phyloP scores from a whole-genome alignment of 768 basidiomycete genomes.

The Mycena maculata region DNA sequence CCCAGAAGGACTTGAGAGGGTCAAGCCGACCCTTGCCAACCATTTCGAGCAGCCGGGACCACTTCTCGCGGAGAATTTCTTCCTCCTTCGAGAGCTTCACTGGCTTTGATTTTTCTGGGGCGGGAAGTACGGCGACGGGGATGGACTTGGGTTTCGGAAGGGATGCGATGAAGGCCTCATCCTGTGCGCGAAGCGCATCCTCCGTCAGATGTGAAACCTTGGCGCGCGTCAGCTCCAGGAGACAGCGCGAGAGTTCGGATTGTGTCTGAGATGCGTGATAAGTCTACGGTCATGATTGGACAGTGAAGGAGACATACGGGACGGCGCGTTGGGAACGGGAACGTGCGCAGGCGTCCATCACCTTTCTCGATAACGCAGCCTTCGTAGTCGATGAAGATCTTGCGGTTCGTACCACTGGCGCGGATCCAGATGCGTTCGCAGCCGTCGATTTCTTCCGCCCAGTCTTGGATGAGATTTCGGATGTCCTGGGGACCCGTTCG shows the following conservation, averaged over 20 bases:
- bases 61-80: constrained; percentile 80
- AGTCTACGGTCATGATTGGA: neutral
- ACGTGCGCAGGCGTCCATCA: constrained; percentile 87
- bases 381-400: constrained; percentile 92
- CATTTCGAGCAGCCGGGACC: constrained; percentile 91
- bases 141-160: constrained; percentile 81
- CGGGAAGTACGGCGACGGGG: constrained; percentile 52
- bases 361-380: constrained; percentile 80
- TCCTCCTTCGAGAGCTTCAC: constrained; percentile 85
- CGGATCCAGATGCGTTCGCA: constrained; percentile 95
- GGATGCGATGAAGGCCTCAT: constrained; percentile 90
- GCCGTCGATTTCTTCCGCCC: constrained; percentile 87
- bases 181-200: constrained; percentile 83
- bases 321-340: constrained; percentile 95
- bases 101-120: constrained; percentile 60
- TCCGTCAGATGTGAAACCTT: constrained; percentile 91
- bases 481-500: constrained; percentile 73
- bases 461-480: constrained; percentile 81
- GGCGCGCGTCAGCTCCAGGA: constrained; percentile 84
- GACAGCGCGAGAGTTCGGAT: constrained; percentile 88
- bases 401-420: constrained; percentile 86
- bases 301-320: constrained; percentile 69
- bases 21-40: constrained; percentile 87
- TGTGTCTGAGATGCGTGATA: constrained; percentile 71
- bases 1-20: constrained; percentile 82